A percentile compares a stretch with the other conserved stretches of the same genome.
These are phyloP conservation scores for Cercis canadensis DNA, from an alignment of 306 rosid species.

Conservation along the genomic window DNA sequence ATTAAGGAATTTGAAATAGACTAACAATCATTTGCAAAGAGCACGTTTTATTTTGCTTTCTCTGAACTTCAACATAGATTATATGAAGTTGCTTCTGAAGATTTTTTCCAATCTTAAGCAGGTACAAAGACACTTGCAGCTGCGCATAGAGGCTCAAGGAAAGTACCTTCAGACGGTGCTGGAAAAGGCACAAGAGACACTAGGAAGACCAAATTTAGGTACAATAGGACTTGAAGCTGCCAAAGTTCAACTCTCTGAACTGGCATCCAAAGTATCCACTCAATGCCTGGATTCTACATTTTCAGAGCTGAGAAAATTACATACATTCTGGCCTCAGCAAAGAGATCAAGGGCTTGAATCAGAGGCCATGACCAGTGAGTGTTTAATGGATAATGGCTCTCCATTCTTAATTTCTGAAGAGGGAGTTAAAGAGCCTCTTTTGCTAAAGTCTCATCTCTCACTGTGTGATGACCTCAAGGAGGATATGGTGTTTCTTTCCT, in stretches of 20 bases:
- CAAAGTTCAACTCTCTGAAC: conserved; percentile 76
- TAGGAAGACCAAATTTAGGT: conserved; percentile 65
- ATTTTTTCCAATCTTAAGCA: conserved; percentile 38
- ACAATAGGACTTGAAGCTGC: conserved; percentile 74
- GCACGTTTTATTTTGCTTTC: neutral
- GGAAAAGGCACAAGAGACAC: conserved; percentile 81
- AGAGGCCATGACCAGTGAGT: conserved; percentile 51
- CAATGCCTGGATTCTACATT: conserved; percentile 59
- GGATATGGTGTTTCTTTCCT: conserved; percentile 41
- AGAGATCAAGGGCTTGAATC: conserved; percentile 2
- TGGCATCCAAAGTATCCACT: conserved; percentile 70
- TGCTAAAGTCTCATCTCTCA: conserved; percentile 36
- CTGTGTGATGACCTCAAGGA: conserved; percentile 48
- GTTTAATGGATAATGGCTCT: conserved; percentile 49
- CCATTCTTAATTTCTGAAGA: conserved; percentile 39
- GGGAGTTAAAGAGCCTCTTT: conserved; percentile 30
- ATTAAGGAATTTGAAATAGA: neutral
- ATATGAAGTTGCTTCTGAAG: neutral
- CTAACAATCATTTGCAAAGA: neutral
- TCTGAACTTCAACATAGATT: neutral
- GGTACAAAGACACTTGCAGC: conserved; percentile 90
- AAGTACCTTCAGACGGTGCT: conserved; percentile 81
- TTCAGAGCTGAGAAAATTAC: conserved; percentile 55
- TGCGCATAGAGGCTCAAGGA: conserved; percentile 88
- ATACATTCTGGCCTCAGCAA: conserved; percentile 51